Evolutionary conservation across 345 rosid species (phyloP).

Genomic region (Raphanus sativus): DNA sequence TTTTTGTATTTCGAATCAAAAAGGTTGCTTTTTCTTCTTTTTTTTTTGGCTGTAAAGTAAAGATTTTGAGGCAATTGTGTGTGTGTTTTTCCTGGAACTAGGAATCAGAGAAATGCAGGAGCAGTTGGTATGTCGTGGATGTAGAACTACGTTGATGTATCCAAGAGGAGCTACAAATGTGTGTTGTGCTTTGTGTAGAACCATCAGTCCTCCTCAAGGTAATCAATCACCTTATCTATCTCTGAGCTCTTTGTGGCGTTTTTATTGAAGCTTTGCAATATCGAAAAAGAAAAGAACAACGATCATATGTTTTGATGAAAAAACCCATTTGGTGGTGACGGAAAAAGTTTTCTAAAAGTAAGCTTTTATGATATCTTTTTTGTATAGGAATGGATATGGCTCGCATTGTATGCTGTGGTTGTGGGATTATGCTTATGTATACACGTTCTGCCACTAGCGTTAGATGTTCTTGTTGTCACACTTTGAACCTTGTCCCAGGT

Average conservation of each 20-base stretch:
- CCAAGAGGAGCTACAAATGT: constrained; percentile 92
- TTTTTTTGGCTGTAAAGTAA: not conserved
- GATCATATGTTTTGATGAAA: not conserved
- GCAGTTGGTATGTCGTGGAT: constrained; percentile 77
- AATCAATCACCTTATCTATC: not conserved
- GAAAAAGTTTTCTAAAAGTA: too few relatives aligned
- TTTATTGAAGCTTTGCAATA: not conserved
- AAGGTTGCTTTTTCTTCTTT: not conserved
- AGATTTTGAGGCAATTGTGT: not conserved
- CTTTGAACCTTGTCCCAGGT: constrained; percentile 74
- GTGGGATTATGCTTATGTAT: constrained; percentile 85
- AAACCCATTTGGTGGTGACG: too few relatives aligned
- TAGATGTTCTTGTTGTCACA: constrained; percentile 95
- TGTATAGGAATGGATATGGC: constrained; percentile 61
- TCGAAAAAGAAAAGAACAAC: not conserved
- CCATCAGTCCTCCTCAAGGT: constrained; percentile 44
- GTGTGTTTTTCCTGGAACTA: too few relatives aligned
- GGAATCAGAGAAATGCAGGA: constrained; percentile 73
- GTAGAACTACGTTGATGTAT: constrained; percentile 74
- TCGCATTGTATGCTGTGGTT: constrained; percentile 82
- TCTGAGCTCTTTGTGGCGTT: not conserved
- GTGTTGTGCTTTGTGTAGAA: constrained; percentile 78
- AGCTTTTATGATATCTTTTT: not conserved
- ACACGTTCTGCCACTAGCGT: constrained; percentile 81
- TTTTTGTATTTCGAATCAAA: not conserved